Conservation (phyloP, 1,284 basidiomycete species). For the Microbotryum lychnidis-dioicae region DNA sequence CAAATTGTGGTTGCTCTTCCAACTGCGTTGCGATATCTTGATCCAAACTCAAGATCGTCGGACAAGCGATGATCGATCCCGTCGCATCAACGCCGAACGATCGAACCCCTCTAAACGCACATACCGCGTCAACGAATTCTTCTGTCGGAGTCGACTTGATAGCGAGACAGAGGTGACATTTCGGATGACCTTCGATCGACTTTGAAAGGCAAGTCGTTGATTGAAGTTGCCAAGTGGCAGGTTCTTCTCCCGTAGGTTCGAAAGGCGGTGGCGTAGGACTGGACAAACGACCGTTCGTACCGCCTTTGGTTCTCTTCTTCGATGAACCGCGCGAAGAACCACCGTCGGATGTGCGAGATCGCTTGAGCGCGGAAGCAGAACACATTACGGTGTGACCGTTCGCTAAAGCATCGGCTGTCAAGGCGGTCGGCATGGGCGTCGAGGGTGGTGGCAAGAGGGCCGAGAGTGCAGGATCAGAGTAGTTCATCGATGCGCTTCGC, state of each 20-base stretch:
- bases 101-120: constrained; percentile 18
- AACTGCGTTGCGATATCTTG: background rate
- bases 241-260: background rate
- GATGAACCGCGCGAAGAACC: too few relatives aligned
- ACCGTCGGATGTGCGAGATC: too few relatives aligned
- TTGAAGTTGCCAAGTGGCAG: constrained; percentile 2
- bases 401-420: too few relatives aligned
- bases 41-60: constrained; percentile 3
- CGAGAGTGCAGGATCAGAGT: too few relatives aligned
- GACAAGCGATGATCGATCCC: constrained; percentile 1
- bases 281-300: too few relatives aligned
- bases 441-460: too few relatives aligned
- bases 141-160: background rate
- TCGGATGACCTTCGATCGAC: constrained; percentile 13
- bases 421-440: too few relatives aligned
- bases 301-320: too few relatives aligned
- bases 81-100: constrained; percentile 16
- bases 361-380: too few relatives aligned
- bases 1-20: constrained; percentile 9
- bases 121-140: constrained; percentile 6
- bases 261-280: background rate
- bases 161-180: constrained; percentile 24
- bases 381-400: too few relatives aligned
- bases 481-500: too few relatives aligned
- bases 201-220: constrained; percentile 23